Conservation (phyloP, 768 basidiomycete species). For the Boletus rufocinnamomeus region DNA sequence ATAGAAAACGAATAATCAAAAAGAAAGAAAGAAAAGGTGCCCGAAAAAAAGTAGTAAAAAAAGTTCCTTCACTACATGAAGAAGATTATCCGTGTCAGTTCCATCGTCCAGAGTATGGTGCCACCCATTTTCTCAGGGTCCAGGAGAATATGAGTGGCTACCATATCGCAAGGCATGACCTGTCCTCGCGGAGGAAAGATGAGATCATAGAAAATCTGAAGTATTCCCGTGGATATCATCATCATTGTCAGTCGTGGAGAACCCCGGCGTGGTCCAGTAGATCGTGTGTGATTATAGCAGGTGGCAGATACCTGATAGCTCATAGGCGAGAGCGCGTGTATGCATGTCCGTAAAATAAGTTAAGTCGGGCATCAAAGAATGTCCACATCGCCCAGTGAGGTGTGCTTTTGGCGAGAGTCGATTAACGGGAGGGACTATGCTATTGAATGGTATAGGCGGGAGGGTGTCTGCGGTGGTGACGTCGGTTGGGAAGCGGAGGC, state of each 20-base stretch:
- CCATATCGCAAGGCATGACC: constrained; percentile 6
- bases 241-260: constrained; percentile 28
- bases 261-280: constrained; percentile 15
- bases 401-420: constrained; percentile 18
- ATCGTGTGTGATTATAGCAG: constrained; percentile 33
- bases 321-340: constrained; percentile 23
- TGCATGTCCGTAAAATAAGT: constrained; percentile 31
- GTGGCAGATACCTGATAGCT: constrained; percentile 20
- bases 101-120: constrained; percentile 25
- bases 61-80: constrained; percentile 28
- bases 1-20: constrained; percentile 37
- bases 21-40: constrained; percentile 3
- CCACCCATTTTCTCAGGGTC: constrained; percentile 5
- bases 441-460: constrained; percentile 37
- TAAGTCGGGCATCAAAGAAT: constrained; percentile 18
- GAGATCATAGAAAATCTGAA: constrained; percentile 26
- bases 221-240: constrained; percentile 29
- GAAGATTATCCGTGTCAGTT: constrained; percentile 31
- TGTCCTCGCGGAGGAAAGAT: constrained; percentile 18
- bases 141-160: constrained; percentile 5
- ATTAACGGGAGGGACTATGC: constrained; percentile 30
- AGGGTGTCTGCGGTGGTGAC: constrained; percentile 37
- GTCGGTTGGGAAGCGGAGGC: constrained; percentile 23
- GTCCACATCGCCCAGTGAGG: constrained; percentile 14
- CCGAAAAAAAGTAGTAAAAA: constrained; percentile 1